phyloP scores from a whole-genome alignment of 306 rosid species.

The Benincasa hispida region DNA sequence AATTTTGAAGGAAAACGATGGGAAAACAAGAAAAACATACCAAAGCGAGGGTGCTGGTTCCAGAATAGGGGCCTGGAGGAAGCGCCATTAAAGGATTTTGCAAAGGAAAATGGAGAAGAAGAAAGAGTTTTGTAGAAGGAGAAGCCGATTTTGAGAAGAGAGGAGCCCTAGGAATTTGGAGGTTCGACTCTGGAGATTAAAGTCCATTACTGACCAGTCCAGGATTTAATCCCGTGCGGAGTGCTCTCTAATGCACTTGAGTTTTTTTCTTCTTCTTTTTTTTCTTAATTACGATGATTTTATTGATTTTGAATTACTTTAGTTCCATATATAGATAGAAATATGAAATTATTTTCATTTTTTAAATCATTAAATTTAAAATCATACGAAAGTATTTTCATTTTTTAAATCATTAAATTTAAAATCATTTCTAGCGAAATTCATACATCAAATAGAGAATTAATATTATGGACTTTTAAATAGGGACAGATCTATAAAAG shows the following conservation, averaged over 20 bases:
- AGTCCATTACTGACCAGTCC: background rate
- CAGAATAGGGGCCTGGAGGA: background rate
- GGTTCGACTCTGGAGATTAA: background rate
- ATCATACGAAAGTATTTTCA: no score
- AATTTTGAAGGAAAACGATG: background rate
- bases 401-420: no score
- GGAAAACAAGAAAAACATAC: conserved; percentile 15
- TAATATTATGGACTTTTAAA: no score
- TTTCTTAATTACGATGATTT: no score
- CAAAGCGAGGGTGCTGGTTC: conserved; percentile 73
- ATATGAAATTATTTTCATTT: no score
- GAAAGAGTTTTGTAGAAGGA: background rate
- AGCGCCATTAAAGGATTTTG: background rate
- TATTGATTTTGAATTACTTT: no score
- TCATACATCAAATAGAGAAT: no score
- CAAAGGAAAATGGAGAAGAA: background rate
- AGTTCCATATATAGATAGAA: no score
- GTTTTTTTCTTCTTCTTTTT: no score
- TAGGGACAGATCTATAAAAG: no score
- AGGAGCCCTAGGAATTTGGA: background rate
- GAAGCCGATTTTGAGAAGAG: background rate
- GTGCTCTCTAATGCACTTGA: background rate
- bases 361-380: no score
- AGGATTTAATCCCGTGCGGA: background rate
- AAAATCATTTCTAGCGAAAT: no score